A percentile compares a stretch with the other conserved stretches of the same genome.
Conservation (phyloP, 2,329 filamentous ascomycete species). For the Alternaria viburni region DNA sequence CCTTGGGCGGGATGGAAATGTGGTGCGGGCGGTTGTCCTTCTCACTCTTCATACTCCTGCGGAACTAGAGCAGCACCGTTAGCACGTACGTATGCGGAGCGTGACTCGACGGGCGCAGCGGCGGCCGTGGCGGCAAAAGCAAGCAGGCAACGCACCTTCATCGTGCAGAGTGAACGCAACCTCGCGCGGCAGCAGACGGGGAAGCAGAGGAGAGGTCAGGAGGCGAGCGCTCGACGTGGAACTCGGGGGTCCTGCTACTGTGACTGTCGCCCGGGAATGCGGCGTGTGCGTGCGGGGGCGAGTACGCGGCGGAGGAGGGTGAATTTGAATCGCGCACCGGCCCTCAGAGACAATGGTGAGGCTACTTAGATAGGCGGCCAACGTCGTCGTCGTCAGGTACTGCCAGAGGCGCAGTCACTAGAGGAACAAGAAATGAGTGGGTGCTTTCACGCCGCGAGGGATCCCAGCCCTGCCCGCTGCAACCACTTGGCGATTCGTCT, state of each 20-base stretch:
- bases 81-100: conserved; percentile 31
- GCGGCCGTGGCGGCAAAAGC: conserved; percentile 10
- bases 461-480: conserved; percentile 8
- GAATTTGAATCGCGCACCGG: conserved; percentile 2
- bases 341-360: conserved; percentile 3
- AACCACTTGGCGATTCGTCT: conserved; percentile 4
- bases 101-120: conserved; percentile 23
- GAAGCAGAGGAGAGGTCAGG: conserved; percentile 12
- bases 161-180: conserved; percentile 21
- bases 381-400: conserved; percentile 10
- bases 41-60: conserved; percentile 89
- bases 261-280: conserved; percentile 11
- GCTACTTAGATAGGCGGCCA: conserved; percentile 1
- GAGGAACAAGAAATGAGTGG: conserved; percentile 12
- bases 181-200: conserved; percentile 13
- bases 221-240: conserved; percentile 1
- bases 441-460: conserved; percentile 7
- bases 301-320: conserved; percentile 9
- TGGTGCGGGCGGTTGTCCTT: conserved; percentile 76
- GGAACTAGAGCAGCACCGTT: conserved; percentile 57
- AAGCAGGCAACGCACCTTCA: conserved; percentile 24
- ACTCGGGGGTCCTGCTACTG: background rate
- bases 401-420: conserved; percentile 8
- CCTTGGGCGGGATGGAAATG: conserved; percentile 81
- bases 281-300: conserved; percentile 14